Evolutionary conservation across 2,329 filamentous ascomycete species (phyloP), one percentile per base, ranked within the genome.

Genomic region (Fusarium nisikadoi): DNA sequence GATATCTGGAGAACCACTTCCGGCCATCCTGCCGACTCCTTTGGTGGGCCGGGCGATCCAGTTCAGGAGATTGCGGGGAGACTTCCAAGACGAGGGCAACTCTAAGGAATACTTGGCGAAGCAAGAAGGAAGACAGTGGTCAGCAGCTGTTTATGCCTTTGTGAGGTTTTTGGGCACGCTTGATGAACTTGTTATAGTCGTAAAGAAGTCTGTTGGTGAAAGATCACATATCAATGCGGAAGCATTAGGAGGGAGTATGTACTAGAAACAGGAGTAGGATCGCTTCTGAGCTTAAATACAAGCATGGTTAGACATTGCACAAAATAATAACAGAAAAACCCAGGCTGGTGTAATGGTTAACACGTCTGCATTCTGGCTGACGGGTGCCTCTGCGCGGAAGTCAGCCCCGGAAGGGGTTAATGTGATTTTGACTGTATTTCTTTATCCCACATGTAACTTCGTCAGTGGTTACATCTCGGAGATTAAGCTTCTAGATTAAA

Each of bases 151-250:
- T 27, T 67, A 67, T 41, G 25, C 64, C 2, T 67, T 67, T 35
- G 64, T 67, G n/a, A 36, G 64, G 16, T 66, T 67, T 8, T 13
- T 67, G n/a, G 46, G 62, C 16, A 67, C 45, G 6, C 39, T 67
- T 6, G 64, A 67, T 8, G 62, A 67, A 23, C 64, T 67, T 14
- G 64, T 67, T 3, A 1, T 67, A 19, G 35, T 67, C 27, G 46
- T 67, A 29, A 67, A 67, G 35, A 67, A 67, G 46, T 47, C 62
- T 7, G 64, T 67, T 7, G 64, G 64, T 6, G 64, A 67, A 27
- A 47, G 64, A 39, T 67, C 64, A 5, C 54, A 61, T 47, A 67
- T 67, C 3, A 66, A 27, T 13, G 41, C 46, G 3, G 64, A 67
- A 10, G 64, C 64, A 16, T 67, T 67, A 1, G 64, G 64, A 13